Evolutionary conservation across 2,329 filamentous ascomycete genomes (phyloP).

Genomic region (Cryphonectria carpinicola): DNA sequence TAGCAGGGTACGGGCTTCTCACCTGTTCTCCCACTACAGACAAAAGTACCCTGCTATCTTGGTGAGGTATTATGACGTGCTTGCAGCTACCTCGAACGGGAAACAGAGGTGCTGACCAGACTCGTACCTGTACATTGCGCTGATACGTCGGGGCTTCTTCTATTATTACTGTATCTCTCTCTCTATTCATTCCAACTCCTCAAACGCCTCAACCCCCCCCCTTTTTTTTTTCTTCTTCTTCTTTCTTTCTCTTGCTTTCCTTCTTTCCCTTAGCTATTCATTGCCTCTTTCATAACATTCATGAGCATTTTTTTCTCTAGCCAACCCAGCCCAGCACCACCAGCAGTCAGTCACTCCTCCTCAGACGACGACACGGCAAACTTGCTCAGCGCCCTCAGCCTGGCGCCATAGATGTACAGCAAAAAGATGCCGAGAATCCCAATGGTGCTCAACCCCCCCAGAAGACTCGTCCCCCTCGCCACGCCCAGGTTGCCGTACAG

Average conservation of each 20-base stretch:
- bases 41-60: not conserved
- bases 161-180: too few relatives aligned
- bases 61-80: not conserved
- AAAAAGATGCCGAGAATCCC: constrained; percentile 63
- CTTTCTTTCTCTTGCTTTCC: too few relatives aligned
- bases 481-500: constrained; percentile 64
- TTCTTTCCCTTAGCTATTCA: too few relatives aligned
- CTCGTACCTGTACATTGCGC: constrained; percentile 1
- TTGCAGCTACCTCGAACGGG: constrained; percentile 8
- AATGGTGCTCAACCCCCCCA: constrained; percentile 58
- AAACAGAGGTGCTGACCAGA: not conserved
- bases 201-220: too few relatives aligned
- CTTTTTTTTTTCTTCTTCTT: too few relatives aligned
- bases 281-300: not conserved
- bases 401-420: constrained; percentile 61
- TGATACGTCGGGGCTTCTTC: too few relatives aligned
- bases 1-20: not conserved
- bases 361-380: constrained; percentile 50
- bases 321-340: not conserved
- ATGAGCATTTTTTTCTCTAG: not conserved
- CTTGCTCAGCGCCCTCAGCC: constrained; percentile 58
- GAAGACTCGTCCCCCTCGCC: constrained; percentile 57
- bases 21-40: not conserved
- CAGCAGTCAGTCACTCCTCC: too few relatives aligned
- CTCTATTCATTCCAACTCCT: too few relatives aligned